Conservation (phyloP, 2,329 filamentous ascomycete species). For the Bipolaris bicolor region DNA sequence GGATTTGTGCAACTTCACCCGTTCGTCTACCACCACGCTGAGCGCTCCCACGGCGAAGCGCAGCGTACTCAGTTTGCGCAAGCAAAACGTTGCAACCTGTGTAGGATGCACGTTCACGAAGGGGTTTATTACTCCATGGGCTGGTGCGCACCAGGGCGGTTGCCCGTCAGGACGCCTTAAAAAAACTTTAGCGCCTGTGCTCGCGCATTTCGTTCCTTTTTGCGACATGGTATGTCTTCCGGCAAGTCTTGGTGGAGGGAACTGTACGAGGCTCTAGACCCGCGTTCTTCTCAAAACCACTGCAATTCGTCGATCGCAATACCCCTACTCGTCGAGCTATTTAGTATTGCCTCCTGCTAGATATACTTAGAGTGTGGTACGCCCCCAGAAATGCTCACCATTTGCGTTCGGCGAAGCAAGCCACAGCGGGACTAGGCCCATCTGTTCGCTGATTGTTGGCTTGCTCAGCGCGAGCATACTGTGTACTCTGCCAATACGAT, state of each 20-base stretch:
- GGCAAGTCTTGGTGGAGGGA: neutral
- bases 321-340: neutral
- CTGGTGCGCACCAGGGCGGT: neutral
- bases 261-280: neutral
- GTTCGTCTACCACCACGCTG: neutral
- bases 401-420: slow-evolving; percentile 3
- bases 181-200: neutral
- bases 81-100: neutral
- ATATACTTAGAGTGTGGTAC: neutral
- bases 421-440: slow-evolving; percentile 8
- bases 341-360: neutral
- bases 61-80: neutral
- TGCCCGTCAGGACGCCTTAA: slow-evolving; percentile 1
- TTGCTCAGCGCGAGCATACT: neutral
- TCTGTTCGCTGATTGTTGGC: neutral
- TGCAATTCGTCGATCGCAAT: neutral
- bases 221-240: neutral
- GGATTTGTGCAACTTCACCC: neutral
- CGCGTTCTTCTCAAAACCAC: neutral
- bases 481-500: neutral
- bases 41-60: neutral
- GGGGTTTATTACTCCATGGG: neutral
- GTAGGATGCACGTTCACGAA: neutral
- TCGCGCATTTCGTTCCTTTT: slow-evolving; percentile 2
- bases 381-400: neutral